Conservation (phyloP, 257 asterid species). For the Striga asiatica region DNA sequence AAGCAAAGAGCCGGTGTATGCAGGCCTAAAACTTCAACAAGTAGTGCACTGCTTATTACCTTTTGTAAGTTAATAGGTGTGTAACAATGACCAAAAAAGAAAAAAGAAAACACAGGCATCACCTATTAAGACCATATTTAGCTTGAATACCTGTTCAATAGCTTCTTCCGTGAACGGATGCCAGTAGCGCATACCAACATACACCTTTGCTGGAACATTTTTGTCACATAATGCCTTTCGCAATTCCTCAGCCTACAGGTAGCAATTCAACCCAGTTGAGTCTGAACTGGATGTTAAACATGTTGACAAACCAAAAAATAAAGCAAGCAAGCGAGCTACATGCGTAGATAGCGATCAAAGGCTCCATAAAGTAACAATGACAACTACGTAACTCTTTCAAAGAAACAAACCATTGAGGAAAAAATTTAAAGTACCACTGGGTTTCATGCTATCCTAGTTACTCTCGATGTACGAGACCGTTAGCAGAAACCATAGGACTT, state of each 20-base stretch:
- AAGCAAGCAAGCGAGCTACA: not conserved
- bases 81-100: not conserved
- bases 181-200: slow-evolving; percentile 99
- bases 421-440: not conserved
- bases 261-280: slow-evolving; percentile 18
- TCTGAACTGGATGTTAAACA: slow-evolving; percentile 11
- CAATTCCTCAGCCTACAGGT: slow-evolving; percentile 78
- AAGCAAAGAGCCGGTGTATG: not conserved
- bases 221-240: slow-evolving; percentile 62
- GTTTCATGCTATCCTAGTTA: not conserved
- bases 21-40: not conserved
- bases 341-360: slow-evolving; percentile 5
- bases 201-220: slow-evolving; percentile 85
- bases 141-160: slow-evolving; percentile 59
- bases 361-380: not conserved
- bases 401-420: no score
- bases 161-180: slow-evolving; percentile 99
- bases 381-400: no score
- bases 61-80: slow-evolving; percentile 1
- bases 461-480: not conserved
- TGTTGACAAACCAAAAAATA: not conserved
- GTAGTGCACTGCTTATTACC: not conserved
- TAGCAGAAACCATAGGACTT: not conserved
- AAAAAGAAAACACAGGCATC: not conserved
- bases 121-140: slow-evolving; percentile 1